Evolutionary conservation across 169 alveolate species (phyloP).

Genomic region (Eimeria sp.): DNA sequence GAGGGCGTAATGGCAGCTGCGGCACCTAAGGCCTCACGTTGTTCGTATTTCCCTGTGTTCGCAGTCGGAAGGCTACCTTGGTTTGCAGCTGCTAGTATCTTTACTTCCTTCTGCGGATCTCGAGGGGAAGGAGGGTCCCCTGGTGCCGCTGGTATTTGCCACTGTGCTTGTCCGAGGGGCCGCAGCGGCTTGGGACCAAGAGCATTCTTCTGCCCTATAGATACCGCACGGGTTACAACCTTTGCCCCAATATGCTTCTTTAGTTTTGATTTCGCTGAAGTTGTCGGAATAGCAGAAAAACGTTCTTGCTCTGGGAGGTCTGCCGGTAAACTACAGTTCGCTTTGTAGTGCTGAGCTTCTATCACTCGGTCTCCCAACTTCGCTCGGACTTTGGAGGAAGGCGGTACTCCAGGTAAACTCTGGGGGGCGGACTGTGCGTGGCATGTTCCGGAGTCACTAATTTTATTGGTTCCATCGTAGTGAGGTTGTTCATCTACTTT

Average conservation of each 20-base stretch:
- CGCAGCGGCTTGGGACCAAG: neutral
- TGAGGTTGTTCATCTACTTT: neutral
- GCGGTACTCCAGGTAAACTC: neutral
- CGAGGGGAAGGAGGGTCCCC: neutral
- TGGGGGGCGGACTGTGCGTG: neutral
- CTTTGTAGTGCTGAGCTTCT: neutral
- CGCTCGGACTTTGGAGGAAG: neutral
- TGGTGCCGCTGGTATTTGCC: constrained; percentile 37
- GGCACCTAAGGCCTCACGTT: constrained; percentile 24
- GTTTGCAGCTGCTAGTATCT: neutral
- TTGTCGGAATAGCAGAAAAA: neutral
- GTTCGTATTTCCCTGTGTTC: neutral
- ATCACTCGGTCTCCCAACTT: neutral
- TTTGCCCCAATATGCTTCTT: neutral
- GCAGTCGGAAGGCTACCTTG: neutral
- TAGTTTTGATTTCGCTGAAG: constrained; percentile 12
- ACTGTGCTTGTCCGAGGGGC: constrained; percentile 41
- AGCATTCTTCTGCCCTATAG: constrained; percentile 5
- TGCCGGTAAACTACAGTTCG: neutral
- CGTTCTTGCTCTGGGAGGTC: neutral
- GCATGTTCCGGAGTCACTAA: neutral
- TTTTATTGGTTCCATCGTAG: neutral
- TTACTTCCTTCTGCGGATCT: constrained; percentile 32
- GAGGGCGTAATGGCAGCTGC: neutral
- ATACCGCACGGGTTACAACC: neutral